Conservation (phyloP, 306 rosid species). For the Cicer arietinum region DNA sequence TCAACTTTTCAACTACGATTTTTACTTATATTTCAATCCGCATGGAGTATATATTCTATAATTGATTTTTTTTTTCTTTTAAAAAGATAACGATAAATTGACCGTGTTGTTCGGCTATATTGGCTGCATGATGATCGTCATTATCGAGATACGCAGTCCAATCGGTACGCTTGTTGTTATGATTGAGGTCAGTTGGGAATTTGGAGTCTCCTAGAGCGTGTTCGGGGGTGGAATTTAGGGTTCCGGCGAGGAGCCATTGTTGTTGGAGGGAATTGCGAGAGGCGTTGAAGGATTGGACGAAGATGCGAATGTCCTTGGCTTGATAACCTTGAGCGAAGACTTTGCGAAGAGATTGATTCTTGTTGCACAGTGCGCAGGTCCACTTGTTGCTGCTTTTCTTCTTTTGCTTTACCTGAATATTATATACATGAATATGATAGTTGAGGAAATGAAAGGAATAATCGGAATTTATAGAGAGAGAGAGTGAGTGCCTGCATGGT, state of each 20-base stretch:
- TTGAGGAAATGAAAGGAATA: neutral
- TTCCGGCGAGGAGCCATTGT: constrained; percentile 32
- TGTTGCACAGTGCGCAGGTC: constrained; percentile 80
- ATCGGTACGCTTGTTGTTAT: constrained; percentile 52
- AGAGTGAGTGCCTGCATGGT: constrained; percentile 72
- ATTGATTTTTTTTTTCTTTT: neutral
- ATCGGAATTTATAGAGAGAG: neutral
- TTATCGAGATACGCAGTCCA: constrained; percentile 75
- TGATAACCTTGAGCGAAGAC: constrained; percentile 77
- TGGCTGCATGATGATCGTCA: constrained; percentile 20
- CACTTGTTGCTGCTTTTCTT: constrained; percentile 75
- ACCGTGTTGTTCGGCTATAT: constrained; percentile 43
- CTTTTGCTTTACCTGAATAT: constrained; percentile 81
- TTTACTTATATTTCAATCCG: too few relatives aligned
- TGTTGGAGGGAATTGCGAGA: constrained; percentile 52
- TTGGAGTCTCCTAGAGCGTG: neutral
- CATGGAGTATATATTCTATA: neutral
- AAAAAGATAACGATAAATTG: too few relatives aligned
- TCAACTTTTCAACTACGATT: too few relatives aligned
- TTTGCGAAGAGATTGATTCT: constrained; percentile 74
- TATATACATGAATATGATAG: neutral
- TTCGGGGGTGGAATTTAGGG: constrained; percentile 36
- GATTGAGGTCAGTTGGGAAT: neutral
- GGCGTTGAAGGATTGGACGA: constrained; percentile 88
- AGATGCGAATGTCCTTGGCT: constrained; percentile 72